Conservation (phyloP, 257 asterid species). For the Solanum commersonii region DNA sequence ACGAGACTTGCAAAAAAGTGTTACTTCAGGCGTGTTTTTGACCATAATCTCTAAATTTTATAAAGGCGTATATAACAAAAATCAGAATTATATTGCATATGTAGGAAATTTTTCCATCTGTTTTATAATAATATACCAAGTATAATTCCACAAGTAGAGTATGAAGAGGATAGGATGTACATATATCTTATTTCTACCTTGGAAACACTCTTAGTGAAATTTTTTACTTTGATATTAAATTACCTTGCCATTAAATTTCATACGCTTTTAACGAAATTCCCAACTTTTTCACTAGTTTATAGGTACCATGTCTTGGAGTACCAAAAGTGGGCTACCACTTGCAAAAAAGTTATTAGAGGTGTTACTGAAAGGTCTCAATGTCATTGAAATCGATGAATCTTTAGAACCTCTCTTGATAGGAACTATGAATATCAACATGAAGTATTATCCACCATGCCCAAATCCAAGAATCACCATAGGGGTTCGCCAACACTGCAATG, state of each 20-base stretch:
- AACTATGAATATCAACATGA: constrained; percentile 10
- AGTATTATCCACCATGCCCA: constrained; percentile 21
- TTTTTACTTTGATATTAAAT: too few relatives aligned
- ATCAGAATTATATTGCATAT: not conserved
- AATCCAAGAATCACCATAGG: too few relatives aligned
- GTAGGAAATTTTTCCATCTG: too few relatives aligned
- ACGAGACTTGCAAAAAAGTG: too few relatives aligned
- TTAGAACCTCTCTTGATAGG: constrained; percentile 34
- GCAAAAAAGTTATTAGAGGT: constrained; percentile 21
- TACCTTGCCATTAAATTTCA: not conserved
- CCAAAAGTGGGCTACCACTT: constrained; percentile 22
- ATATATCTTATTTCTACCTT: too few relatives aligned
- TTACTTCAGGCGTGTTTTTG: too few relatives aligned
- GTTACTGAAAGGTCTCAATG: constrained; percentile 29
- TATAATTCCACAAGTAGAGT: too few relatives aligned
- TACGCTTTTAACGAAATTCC: not conserved
- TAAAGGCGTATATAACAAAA: not conserved
- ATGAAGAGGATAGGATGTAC: too few relatives aligned
- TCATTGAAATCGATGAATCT: constrained; percentile 18
- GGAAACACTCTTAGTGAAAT: too few relatives aligned
- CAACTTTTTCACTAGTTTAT: not conserved
- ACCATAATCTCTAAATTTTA: not conserved
- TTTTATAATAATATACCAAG: too few relatives aligned
- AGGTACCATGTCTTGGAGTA: constrained; percentile 38
- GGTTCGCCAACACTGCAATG: constrained; percentile 26